These are phyloP conservation scores for Barnettozyma vustinii DNA, from an alignment of 805 yeast species.

Conservation along the genomic window DNA sequence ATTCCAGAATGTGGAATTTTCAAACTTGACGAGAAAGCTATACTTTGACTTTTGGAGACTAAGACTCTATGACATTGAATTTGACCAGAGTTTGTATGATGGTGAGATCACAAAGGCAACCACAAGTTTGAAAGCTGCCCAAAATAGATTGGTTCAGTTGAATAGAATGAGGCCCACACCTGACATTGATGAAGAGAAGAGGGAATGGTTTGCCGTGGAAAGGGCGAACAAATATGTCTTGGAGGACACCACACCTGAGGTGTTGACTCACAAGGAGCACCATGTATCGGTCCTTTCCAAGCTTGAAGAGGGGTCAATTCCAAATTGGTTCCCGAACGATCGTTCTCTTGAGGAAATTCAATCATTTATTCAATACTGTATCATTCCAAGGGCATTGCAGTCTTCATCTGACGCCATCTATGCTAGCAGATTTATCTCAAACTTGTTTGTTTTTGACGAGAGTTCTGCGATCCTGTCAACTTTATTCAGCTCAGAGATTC, in stretches of 20 bases:
- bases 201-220: conserved; percentile 3
- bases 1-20: conserved; percentile 11
- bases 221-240: conserved; percentile 9
- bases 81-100: conserved; percentile 44
- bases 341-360: conserved; percentile 19
- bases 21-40: conserved; percentile 34
- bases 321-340: conserved; percentile 37
- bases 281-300: conserved; percentile 21
- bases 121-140: conserved; percentile 30
- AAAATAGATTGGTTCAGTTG: conserved; percentile 29
- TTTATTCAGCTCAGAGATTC: conserved; percentile 42
- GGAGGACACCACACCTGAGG: conserved; percentile 8
- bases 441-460: conserved; percentile 39
- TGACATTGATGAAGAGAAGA: conserved; percentile 25
- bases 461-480: conserved; percentile 37
- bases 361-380: conserved; percentile 53
- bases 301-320: conserved; percentile 25
- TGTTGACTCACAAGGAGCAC: conserved; percentile 37
- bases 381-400: conserved; percentile 70
- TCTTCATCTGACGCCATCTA: conserved; percentile 81
- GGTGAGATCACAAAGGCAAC: conserved; percentile 37
- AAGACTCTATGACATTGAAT: conserved; percentile 65
- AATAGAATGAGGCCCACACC: conserved; percentile 5
- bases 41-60: conserved; percentile 70
- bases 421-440: conserved; percentile 54